Evolutionary conservation across 2,329 filamentous ascomycete genomes (phyloP).

Genomic region (Fusarium bactridioides): DNA sequence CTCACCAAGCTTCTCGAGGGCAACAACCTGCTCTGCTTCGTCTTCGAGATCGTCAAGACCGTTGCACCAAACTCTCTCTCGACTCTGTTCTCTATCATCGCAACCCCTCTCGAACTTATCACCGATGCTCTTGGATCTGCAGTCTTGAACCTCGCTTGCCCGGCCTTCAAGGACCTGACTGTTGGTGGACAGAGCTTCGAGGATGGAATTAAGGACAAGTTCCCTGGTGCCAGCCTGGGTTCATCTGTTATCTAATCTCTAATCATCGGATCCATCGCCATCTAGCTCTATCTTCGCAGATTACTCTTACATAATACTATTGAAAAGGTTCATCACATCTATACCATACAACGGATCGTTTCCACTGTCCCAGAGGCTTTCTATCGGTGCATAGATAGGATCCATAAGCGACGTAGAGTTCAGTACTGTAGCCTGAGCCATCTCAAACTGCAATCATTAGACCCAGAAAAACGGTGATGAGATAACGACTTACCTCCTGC

Average conservation of each 20-base stretch:
- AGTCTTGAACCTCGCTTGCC: not conserved
- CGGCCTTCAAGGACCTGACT: constrained; percentile 11
- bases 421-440: not conserved
- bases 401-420: not conserved
- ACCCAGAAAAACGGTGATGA: rapidly evolving
- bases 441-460: not conserved
- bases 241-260: not conserved
- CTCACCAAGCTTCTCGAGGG: constrained; percentile 2
- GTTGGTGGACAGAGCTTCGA: not conserved
- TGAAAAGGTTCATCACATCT: constrained; percentile 38
- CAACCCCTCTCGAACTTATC: not conserved
- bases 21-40: constrained; percentile 18
- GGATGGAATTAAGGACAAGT: not conserved
- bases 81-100: not conserved
- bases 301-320: constrained; percentile 4
- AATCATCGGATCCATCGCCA: rapidly evolving
- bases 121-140: not conserved
- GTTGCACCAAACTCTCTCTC: constrained; percentile 1
- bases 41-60: constrained; percentile 15
- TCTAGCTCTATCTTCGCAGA: not conserved
- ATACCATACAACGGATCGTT: constrained; percentile 30
- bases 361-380: constrained; percentile 25
- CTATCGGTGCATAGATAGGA: constrained; percentile 7
- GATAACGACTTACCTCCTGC: not conserved
- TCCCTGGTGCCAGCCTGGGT: not conserved